Percentiles rank a stretch among this genome's conserved stretches.
Evolutionary conservation across 2,329 filamentous ascomycete genomes (phyloP).

Genomic region (Colletotrichum siamense): DNA sequence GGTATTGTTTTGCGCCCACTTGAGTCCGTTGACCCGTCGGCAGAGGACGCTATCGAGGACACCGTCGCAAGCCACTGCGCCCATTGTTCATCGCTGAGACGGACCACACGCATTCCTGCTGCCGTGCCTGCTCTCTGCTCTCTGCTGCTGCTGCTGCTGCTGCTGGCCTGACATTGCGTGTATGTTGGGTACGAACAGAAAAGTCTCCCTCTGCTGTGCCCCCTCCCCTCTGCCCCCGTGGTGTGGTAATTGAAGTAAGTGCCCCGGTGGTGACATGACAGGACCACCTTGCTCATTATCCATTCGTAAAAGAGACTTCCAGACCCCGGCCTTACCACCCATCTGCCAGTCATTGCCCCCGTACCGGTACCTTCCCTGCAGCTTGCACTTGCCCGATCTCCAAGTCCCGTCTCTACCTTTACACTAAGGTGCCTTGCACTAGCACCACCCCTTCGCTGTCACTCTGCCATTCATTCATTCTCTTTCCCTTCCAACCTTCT

Average conservation of each 20-base stretch:
- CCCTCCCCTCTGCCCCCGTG: not conserved
- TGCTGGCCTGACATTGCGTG: not conserved
- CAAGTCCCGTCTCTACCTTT: not conserved
- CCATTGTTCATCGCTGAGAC: not conserved
- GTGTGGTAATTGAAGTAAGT: not conserved
- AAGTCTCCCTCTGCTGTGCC: not conserved
- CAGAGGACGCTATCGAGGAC: not conserved
- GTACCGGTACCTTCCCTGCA: slow-evolving; percentile 6
- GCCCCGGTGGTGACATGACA: not conserved
- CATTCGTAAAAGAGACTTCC: not conserved
- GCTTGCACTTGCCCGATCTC: slow-evolving; percentile 8
- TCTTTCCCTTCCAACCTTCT: not conserved
- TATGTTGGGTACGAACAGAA: not conserved
- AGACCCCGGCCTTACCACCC: not conserved
- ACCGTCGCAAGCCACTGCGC: not conserved
- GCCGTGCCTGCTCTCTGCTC: not conserved
- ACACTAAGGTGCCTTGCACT: not conserved
- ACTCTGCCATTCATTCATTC: slow-evolving; percentile 1
- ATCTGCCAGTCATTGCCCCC: not conserved
- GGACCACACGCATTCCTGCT: not conserved
- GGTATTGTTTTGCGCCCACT: not conserved
- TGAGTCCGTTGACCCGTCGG: not conserved
- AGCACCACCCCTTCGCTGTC: slow-evolving; percentile 15
- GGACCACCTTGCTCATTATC: not conserved
- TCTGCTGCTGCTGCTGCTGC: not conserved